Base-by-base conservation (phyloP, 2,329 filamentous ascomycete genomes). In the Aspergillus thermomutatus region DNA sequence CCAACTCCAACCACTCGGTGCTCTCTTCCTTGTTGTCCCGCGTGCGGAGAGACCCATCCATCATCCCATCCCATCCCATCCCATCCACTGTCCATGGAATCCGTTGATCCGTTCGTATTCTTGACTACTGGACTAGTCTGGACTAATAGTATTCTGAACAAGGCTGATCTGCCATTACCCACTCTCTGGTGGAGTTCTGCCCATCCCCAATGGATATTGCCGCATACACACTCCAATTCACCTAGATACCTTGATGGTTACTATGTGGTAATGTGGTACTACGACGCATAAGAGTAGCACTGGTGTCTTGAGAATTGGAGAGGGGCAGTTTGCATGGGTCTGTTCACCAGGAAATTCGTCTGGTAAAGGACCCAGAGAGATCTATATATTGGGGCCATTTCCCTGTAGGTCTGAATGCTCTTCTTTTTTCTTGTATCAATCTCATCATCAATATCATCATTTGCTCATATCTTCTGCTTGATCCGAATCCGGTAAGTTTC, bases 381-480 rank as follows among this genome's bases (percentile, higher is more conserved):
- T 47, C 53, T 65, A 65, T 65, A 64, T 63, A 65, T 61, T 64
- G 11, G 51, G 52, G 37, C 46, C 46, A 54, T 52, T 57, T 60
- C 57, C 60, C 57, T 52, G 37, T 49, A 21, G 48, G 10, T 43
- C 40, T 57, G 53, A 21, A 45, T 47, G 40, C 28, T 7, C 23
- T 27, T 40, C 41, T 31, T 59, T 56, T 27, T 5, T 27, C 46
- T 27, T 27, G 4, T 26, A 48, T 19, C 41, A 37, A 41, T 50
- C 50, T 50, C 50, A 53, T 61, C 56, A 47, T 27, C 46, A 49
- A 10, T 53, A 31, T 14, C 52, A 51, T 54, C 54, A 47, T 45
- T 48, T 49, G 49, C 27, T 52, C 40, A 34, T 54, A 41, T 37
- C 49, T 25, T 34, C 7, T 37, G n/a, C 23, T 43, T 21, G n/a